phyloP scores from a whole-genome alignment of 2,329 filamentous ascomycete genomes.

The Basipetospora chlamydospora region DNA sequence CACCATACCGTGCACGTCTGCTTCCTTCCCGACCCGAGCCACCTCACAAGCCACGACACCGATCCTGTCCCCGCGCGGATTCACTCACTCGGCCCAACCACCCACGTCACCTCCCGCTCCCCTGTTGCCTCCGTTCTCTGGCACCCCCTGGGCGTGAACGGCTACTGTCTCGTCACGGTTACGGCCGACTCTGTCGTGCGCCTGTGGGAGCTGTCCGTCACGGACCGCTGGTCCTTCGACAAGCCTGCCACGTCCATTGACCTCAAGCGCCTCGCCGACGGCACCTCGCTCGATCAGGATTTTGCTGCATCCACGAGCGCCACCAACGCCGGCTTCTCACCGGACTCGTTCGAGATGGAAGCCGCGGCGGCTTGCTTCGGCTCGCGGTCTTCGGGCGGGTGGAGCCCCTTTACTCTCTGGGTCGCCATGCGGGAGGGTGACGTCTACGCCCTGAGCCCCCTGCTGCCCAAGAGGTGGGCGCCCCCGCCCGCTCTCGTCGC shows the following conservation, averaged over 20 bases:
- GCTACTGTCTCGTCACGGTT: slow-evolving; percentile 72
- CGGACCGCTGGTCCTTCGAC: slow-evolving; percentile 78
- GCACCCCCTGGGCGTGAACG: slow-evolving; percentile 80
- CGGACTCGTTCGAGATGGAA: slow-evolving; percentile 85
- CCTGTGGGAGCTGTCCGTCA: slow-evolving; percentile 77
- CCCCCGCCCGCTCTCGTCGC: slow-evolving; percentile 63
- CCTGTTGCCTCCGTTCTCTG: slow-evolving; percentile 71
- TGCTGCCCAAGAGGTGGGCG: slow-evolving; percentile 78
- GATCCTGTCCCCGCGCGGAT: slow-evolving; percentile 66
- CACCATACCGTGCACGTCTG: slow-evolving; percentile 79
- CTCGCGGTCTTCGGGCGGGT: slow-evolving; percentile 55
- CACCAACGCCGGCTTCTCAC: slow-evolving; percentile 70
- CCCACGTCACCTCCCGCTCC: slow-evolving; percentile 75
- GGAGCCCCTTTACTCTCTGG: slow-evolving; percentile 95
- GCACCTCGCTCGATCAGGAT: slow-evolving; percentile 67
- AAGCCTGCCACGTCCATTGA: slow-evolving; percentile 73
- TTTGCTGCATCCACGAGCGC: slow-evolving; percentile 62
- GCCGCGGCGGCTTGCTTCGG: slow-evolving; percentile 78
- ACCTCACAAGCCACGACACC: slow-evolving; percentile 55
- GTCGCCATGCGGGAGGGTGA: slow-evolving; percentile 90
- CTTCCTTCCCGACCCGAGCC: slow-evolving; percentile 65
- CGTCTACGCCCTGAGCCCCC: slow-evolving; percentile 81
- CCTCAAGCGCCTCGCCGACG: slow-evolving; percentile 76
- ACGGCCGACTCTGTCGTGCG: slow-evolving; percentile 79
- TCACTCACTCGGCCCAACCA: slow-evolving; percentile 83